Conservation (phyloP, 768 basidiomycete species). For the Naganishia vishniacii region DNA sequence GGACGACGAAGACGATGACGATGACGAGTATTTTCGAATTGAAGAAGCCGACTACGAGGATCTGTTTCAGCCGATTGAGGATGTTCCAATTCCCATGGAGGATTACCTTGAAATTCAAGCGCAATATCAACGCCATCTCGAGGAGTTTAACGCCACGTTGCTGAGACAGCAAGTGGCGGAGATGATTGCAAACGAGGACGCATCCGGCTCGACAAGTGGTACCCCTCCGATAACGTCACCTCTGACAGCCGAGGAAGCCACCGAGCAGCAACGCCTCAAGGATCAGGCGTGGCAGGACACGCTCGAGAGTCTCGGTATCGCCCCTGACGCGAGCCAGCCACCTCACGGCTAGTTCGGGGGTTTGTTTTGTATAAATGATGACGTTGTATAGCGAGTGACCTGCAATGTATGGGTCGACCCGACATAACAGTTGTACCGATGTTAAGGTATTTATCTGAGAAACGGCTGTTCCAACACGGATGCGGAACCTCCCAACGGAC, state of each 20-base stretch:
- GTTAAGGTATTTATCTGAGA: too few relatives aligned
- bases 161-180: constrained; percentile 8
- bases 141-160: constrained; percentile 11
- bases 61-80: constrained; percentile 26
- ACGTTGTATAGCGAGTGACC: constrained; percentile 1
- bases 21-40: constrained; percentile 17
- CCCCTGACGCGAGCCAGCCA: neutral
- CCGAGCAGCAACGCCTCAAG: neutral
- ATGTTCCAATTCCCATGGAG: constrained; percentile 24
- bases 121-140: constrained; percentile 4
- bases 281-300: constrained; percentile 14
- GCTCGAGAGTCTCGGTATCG: constrained; percentile 9
- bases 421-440: too few relatives aligned
- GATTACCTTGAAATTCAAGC: constrained; percentile 19
- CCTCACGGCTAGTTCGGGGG: too few relatives aligned
- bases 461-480: too few relatives aligned
- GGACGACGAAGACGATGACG: constrained; percentile 20
- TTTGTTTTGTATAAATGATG: neutral
- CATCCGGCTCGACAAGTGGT: neutral
- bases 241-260: neutral
- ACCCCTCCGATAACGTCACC: neutral
- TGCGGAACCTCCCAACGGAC: too few relatives aligned
- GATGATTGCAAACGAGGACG: constrained; percentile 9
- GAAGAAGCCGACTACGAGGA: constrained; percentile 24
- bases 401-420: neutral